phyloP scores from a whole-genome alignment of 2,329 filamentous ascomycete species.

The Ceratocystis variospora region DNA sequence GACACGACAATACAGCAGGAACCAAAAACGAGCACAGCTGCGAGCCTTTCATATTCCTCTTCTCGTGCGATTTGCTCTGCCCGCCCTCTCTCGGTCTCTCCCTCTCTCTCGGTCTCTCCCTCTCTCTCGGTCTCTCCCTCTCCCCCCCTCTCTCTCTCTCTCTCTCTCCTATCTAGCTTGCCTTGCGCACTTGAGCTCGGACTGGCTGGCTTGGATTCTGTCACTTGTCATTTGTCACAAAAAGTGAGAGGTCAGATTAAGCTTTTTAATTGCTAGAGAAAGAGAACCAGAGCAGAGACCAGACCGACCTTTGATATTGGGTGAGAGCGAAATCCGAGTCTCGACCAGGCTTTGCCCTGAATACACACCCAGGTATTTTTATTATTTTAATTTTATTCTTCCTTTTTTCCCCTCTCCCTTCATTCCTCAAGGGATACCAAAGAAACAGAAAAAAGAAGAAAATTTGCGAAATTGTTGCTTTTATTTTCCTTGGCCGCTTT shows the following conservation, averaged over 20 bases:
- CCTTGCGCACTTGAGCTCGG: background rate
- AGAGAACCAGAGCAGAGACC: background rate
- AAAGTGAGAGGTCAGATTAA: conserved; percentile 6
- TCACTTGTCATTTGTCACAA: background rate
- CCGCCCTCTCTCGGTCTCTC: background rate
- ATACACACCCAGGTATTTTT: too few species aligned
- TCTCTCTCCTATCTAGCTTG: background rate
- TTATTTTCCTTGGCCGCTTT: background rate
- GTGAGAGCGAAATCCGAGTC: background rate
- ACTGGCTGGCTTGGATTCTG: background rate
- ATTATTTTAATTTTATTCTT: too few species aligned
- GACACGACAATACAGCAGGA: too few species aligned
- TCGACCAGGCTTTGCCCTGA: too few species aligned
- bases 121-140: too few species aligned
- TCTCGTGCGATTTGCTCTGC: too few species aligned
- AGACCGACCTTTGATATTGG: background rate
- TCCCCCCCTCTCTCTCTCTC: too few species aligned
- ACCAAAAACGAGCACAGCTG: too few species aligned
- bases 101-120: too few species aligned
- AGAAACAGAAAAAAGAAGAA: background rate
- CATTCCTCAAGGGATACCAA: background rate
- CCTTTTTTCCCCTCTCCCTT: too few species aligned
- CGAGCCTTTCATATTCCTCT: too few species aligned
- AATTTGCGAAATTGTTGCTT: background rate
- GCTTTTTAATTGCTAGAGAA: conserved; percentile 1